Percentiles rank a stretch among this genome's conserved stretches.
Evolutionary conservation across 108 stramenopile genomes (phyloP).

Genomic region (Nannochloropsis granulata): DNA sequence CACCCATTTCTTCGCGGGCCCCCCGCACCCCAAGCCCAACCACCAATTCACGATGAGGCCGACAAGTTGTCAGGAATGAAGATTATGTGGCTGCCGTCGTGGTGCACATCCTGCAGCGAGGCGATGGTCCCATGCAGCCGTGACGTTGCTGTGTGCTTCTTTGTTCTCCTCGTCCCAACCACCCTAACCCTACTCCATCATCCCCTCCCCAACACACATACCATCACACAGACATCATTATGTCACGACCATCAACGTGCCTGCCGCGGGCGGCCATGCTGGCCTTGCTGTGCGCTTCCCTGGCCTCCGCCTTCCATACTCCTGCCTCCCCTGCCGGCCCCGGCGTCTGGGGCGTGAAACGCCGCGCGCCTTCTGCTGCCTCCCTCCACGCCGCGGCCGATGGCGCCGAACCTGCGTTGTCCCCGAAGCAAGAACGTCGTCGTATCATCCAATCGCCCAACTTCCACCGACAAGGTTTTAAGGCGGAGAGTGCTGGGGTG

Average conservation of each 20-base stretch:
- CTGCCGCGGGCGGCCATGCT: neutral
- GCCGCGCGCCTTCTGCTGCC: neutral
- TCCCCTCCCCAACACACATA: neutral
- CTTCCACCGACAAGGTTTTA: constrained; percentile 30
- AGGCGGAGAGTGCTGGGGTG: constrained; percentile 14
- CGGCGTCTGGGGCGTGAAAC: neutral
- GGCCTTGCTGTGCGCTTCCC: neutral
- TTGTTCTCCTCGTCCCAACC: neutral
- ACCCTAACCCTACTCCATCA: neutral
- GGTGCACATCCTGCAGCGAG: too few species aligned
- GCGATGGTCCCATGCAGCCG: too few species aligned
- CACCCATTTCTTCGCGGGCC: too few species aligned
- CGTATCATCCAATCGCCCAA: constrained; percentile 10
- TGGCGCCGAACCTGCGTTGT: neutral
- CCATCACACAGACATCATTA: neutral
- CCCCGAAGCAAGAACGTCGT: constrained; percentile 17
- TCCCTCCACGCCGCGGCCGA: neutral
- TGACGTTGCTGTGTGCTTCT: too few species aligned
- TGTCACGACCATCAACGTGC: neutral
- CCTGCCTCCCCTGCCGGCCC: neutral
- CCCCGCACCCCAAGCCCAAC: too few species aligned
- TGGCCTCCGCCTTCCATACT: neutral
- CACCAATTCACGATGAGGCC: too few species aligned
- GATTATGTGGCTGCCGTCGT: too few species aligned
- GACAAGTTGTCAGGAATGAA: too few species aligned